phyloP scores from a whole-genome alignment of 176 grass and related monocot genomes.

The Aegilops longissima region DNA sequence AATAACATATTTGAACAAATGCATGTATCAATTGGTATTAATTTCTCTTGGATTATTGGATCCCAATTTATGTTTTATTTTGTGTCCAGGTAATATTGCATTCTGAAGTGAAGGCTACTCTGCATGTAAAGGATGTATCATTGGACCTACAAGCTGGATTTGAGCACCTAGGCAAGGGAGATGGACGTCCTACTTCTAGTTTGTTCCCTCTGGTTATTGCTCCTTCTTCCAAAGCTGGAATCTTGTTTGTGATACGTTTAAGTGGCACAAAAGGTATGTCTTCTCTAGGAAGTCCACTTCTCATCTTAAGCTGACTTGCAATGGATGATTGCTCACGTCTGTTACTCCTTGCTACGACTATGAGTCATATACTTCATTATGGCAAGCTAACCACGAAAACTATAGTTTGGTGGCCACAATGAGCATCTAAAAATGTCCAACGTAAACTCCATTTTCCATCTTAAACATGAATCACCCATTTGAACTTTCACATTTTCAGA shows the following conservation, averaged over 20 bases:
- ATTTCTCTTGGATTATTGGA: constrained; percentile 21
- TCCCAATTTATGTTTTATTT: constrained; percentile 29
- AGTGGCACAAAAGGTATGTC: constrained; percentile 58
- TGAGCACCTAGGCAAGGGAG: constrained; percentile 70
- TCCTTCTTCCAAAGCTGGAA: constrained; percentile 84
- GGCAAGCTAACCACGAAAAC: background rate
- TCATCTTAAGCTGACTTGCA: constrained; percentile 10
- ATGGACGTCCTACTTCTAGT: constrained; percentile 68
- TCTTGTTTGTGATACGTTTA: constrained; percentile 78
- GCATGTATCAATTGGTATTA: background rate
- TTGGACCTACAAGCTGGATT: constrained; percentile 96
- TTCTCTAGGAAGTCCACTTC: background rate
- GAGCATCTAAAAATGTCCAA: background rate
- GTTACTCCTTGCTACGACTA: background rate
- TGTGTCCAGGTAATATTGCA: constrained; percentile 64
- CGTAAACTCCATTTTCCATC: constrained; percentile 11
- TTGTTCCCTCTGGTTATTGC: constrained; percentile 86
- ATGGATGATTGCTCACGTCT: background rate
- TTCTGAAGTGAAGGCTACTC: constrained; percentile 91
- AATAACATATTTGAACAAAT: background rate
- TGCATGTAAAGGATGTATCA: constrained; percentile 74
- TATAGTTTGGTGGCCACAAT: background rate
- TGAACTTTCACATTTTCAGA: constrained; percentile 50
- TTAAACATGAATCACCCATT: constrained; percentile 9
- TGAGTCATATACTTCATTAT: background rate